Percentiles rank a stretch among this genome's conserved stretches.
phyloP scores from a whole-genome alignment of 108 stramenopile species.

The Nannochloropsis gaditana region DNA sequence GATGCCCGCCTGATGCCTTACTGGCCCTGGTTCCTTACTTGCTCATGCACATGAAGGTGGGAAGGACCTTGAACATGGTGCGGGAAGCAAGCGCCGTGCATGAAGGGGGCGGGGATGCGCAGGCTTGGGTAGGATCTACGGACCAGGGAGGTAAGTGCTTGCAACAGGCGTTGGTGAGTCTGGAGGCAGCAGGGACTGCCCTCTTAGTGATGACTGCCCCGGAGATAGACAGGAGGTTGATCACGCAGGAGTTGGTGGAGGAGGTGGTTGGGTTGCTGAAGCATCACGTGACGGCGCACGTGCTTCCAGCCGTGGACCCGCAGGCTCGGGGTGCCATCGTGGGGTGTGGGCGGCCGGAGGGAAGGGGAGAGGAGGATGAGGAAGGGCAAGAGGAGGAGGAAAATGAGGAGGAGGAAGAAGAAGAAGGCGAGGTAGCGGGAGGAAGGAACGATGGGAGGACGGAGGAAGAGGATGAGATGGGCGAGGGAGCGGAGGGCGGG shows the following conservation, averaged over 20 bases:
- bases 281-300: constrained; percentile 63
- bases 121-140: neutral
- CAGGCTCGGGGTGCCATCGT: neutral
- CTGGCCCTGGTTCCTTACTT: constrained; percentile 17
- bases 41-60: constrained; percentile 33
- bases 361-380: constrained; percentile 23
- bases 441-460: neutral
- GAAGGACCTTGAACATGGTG: neutral
- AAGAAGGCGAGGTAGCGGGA: neutral
- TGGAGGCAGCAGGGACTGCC: constrained; percentile 69
- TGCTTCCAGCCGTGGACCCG: constrained; percentile 61
- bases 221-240: constrained; percentile 66
- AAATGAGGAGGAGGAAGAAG: neutral
- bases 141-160: neutral
- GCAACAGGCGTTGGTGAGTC: constrained; percentile 5
- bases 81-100: neutral
- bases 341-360: neutral
- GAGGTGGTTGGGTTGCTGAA: constrained; percentile 66
- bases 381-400: constrained; percentile 7
- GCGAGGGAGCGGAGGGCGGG: neutral
- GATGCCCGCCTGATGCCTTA: neutral
- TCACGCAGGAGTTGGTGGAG: constrained; percentile 76
- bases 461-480: constrained; percentile 13
- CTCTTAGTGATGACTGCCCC: constrained; percentile 67
- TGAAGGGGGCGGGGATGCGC: constrained; percentile 18